Percentiles rank a stretch among this genome's conserved stretches.
Evolutionary conservation across 441 rosid genomes (phyloP).

Genomic region (Populus hybrid): DNA sequence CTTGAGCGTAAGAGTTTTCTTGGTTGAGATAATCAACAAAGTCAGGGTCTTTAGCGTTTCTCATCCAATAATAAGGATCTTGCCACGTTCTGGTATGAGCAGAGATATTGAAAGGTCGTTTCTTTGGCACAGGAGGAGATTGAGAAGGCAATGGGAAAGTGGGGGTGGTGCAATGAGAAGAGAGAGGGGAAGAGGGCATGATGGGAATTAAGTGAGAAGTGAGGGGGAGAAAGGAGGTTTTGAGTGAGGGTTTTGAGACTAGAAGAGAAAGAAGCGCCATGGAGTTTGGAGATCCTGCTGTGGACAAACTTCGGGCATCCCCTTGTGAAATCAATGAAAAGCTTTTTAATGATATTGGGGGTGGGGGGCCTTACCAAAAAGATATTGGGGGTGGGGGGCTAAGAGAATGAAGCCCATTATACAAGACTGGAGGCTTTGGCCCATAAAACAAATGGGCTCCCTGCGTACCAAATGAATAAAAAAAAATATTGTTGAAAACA

Average conservation of each 20-base stretch:
- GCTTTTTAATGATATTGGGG: no score
- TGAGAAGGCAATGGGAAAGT: conserved; percentile 35
- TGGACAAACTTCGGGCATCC: no score
- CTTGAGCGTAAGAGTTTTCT: conserved; percentile 72
- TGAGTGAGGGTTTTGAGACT: conserved; percentile 23
- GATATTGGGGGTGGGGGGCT: no score
- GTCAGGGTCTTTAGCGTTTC: conserved; percentile 48
- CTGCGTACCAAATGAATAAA: no score
- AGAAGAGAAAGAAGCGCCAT: conserved; percentile 35
- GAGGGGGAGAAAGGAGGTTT: conserved; percentile 26
- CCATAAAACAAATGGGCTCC: no score
- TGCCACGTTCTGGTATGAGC: conserved; percentile 60
- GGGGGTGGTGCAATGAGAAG: conserved; percentile 31
- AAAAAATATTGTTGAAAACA: no score
- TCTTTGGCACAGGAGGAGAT: conserved; percentile 60
- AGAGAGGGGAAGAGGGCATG: conserved; percentile 33
- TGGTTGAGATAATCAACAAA: conserved; percentile 47
- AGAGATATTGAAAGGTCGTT: conserved; percentile 49
- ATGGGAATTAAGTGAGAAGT: conserved; percentile 26
- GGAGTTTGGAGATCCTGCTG: background rate
- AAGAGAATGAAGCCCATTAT: no score
- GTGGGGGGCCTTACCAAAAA: no score
- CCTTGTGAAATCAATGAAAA: no score
- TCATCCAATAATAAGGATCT: conserved; percentile 90
- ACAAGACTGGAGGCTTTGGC: no score